Percentiles rank a stretch among this genome's conserved stretches.
Conservation (phyloP, 2,329 filamentous ascomycete genomes). For the Tolypocladium ophioglossoides region DNA sequence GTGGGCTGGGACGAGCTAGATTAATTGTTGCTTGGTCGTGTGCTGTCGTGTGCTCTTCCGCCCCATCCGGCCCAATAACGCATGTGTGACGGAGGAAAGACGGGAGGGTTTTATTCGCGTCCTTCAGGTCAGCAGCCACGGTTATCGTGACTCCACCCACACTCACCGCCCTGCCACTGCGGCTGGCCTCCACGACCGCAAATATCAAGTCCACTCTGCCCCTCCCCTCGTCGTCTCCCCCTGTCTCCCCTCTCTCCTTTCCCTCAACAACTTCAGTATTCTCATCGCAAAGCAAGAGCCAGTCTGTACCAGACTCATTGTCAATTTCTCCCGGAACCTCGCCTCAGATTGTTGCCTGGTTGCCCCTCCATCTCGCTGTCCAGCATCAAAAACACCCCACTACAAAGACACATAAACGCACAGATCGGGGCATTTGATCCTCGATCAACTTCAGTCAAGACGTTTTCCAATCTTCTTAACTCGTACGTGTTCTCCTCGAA, state of each 20-base stretch:
- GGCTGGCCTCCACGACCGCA: neutral
- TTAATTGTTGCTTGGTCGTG: neutral
- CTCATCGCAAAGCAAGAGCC: neutral
- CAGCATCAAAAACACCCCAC: neutral
- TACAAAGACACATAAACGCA: slow-evolving; percentile 8
- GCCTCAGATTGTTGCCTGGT: neutral
- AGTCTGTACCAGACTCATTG: neutral
- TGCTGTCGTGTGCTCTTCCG: neutral
- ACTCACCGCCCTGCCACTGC: neutral
- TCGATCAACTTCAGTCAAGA: slow-evolving; percentile 61
- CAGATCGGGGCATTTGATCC: slow-evolving; percentile 38
- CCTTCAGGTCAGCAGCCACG: too few relatives aligned
- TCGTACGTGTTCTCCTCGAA: slow-evolving; percentile 53
- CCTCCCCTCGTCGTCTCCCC: neutral
- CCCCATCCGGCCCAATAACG: neutral
- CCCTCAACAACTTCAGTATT: neutral
- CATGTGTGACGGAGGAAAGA: neutral
- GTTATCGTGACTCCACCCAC: neutral
- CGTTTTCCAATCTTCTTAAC: slow-evolving; percentile 97
- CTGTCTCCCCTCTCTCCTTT: neutral
- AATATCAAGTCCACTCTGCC: neutral
- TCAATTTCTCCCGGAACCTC: neutral
- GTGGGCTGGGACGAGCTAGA: neutral
- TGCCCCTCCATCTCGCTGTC: neutral
- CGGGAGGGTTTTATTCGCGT: neutral